Conservation (phyloP, 805 yeast genomes). For the Ogataea allantospora region DNA sequence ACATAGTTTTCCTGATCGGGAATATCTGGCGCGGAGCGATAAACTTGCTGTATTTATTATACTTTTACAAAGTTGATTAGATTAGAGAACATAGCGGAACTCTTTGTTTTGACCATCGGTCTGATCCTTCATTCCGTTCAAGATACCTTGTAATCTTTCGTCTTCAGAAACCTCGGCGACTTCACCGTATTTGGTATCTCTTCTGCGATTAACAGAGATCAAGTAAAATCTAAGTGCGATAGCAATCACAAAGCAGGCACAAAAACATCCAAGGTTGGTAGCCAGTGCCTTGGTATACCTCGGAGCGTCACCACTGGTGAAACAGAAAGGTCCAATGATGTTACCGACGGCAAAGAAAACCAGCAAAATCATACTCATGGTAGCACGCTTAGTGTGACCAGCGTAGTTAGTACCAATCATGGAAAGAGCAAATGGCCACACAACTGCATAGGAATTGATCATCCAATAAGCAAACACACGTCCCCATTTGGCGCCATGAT, state of each 20-base stretch:
- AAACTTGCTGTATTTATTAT: background rate
- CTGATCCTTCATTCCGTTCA: slow-evolving; percentile 33
- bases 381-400: slow-evolving; percentile 52
- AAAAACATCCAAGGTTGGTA: slow-evolving; percentile 38
- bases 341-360: slow-evolving; percentile 55
- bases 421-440: slow-evolving; percentile 29
- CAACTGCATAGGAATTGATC: slow-evolving; percentile 29
- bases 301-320: slow-evolving; percentile 45
- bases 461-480: slow-evolving; percentile 34
- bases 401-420: slow-evolving; percentile 38
- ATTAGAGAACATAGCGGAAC: slow-evolving; percentile 26
- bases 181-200: slow-evolving; percentile 35
- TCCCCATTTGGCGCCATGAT: slow-evolving; percentile 29
- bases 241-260: slow-evolving; percentile 35
- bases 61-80: too few relatives aligned
- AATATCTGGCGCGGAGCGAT: background rate
- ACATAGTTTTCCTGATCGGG: background rate
- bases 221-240: slow-evolving; percentile 31
- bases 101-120: slow-evolving; percentile 31
- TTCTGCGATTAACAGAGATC: slow-evolving; percentile 39
- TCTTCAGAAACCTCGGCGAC: slow-evolving; percentile 26
- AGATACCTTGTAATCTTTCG: slow-evolving; percentile 29
- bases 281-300: slow-evolving; percentile 40
- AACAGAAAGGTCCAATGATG: slow-evolving; percentile 51
- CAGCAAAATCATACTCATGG: slow-evolving; percentile 43